A percentile compares a stretch with the other conserved stretches of the same genome.
phyloP scores from a whole-genome alignment of 306 rosid genomes.

The Clitoria ternatea region DNA sequence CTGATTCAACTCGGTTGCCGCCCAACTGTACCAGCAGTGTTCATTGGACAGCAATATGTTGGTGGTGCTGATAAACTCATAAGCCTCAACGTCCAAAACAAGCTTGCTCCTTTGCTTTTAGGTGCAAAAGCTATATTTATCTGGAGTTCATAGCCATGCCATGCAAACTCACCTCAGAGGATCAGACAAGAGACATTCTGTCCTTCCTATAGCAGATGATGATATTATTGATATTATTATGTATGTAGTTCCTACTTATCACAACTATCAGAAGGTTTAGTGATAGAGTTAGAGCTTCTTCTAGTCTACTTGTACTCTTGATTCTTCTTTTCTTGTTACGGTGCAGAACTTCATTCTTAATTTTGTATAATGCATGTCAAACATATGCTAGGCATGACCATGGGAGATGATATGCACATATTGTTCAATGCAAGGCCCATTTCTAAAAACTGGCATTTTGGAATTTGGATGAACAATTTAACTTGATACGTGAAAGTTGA shows the following conservation, averaged over 20 bases:
- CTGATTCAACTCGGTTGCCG: constrained; percentile 40
- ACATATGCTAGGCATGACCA: neutral
- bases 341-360: neutral
- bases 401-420: constrained; percentile 8
- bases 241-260: neutral
- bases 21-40: constrained; percentile 68
- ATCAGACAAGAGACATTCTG: neutral
- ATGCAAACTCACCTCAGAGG: neutral
- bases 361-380: constrained; percentile 5
- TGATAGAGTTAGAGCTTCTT: constrained; percentile 12
- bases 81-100: constrained; percentile 53
- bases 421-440: neutral
- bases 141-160: constrained; percentile 15
- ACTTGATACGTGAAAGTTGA: neutral
- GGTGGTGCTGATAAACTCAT: constrained; percentile 60
- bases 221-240: too few relatives aligned
- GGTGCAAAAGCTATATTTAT: constrained; percentile 56
- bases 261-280: neutral
- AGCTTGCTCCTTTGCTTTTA: constrained; percentile 51
- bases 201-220: neutral
- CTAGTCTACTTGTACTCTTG: neutral
- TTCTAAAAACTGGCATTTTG: neutral
- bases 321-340: neutral
- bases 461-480: constrained; percentile 3
- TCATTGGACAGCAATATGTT: constrained; percentile 61